These are phyloP conservation scores for Ogataea paraovalis DNA, from an alignment of 805 yeast species.

Conservation along the genomic window DNA sequence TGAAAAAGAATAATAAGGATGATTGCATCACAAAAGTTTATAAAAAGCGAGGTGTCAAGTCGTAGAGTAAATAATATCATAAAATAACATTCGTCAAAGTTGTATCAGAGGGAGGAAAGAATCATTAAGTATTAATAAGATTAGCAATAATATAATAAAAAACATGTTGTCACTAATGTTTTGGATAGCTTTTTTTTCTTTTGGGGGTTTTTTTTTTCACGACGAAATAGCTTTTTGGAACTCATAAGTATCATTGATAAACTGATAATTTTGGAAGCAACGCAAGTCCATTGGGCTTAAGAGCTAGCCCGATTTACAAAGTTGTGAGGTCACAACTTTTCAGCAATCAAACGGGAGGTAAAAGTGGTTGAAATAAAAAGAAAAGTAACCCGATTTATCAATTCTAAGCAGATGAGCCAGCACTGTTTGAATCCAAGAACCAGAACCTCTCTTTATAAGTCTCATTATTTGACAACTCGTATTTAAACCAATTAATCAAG, in stretches of 20 bases:
- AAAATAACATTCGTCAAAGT: not conserved
- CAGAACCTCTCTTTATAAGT: slow-evolving; percentile 25
- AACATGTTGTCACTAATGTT: not conserved
- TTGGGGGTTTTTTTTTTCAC: too few species aligned
- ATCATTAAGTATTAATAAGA: not conserved
- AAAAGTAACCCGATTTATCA: not conserved
- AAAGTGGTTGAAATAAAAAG: too few species aligned
- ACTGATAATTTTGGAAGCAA: too few species aligned
- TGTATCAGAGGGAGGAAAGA: not conserved
- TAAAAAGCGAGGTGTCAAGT: not conserved
- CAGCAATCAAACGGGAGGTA: too few species aligned
- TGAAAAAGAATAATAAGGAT: not conserved
- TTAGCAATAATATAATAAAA: not conserved
- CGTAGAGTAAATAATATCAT: not conserved
- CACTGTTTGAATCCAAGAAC: slow-evolving; percentile 15
- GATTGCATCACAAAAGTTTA: not conserved
- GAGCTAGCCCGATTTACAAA: too few species aligned
- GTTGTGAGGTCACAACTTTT: too few species aligned
- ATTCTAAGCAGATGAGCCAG: not conserved
- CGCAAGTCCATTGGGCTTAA: too few species aligned
- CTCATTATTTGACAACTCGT: slow-evolving; percentile 34
- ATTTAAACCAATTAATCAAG: slow-evolving; percentile 40
- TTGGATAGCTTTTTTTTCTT: too few species aligned
- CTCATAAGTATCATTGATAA: too few species aligned
- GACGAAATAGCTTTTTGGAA: too few species aligned